These are phyloP conservation scores for Trichocomaceae sp. DNA, from an alignment of 2,329 filamentous ascomycete genomes.

Conservation along the genomic window DNA sequence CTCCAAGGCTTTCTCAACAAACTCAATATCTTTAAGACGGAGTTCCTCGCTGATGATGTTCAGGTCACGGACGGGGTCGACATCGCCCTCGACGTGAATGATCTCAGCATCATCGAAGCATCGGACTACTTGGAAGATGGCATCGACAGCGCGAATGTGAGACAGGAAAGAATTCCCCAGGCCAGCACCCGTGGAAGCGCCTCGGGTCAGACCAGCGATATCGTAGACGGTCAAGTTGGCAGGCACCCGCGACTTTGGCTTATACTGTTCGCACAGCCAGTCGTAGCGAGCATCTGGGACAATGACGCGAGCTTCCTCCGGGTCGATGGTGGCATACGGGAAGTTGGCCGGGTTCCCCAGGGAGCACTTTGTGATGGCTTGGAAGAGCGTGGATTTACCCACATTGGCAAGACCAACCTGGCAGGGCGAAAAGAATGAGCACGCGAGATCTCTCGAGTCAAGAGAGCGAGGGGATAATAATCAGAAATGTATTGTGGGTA, in stretches of 20 bases:
- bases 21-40: conserved; percentile 97
- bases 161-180: conserved; percentile 97
- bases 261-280: conserved; percentile 93
- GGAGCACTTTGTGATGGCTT: conserved; percentile 96
- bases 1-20: conserved; percentile 91
- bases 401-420: conserved; percentile 98
- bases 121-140: conserved; percentile 93
- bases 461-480: neutral
- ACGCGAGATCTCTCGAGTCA: conserved; percentile 12
- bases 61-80: conserved; percentile 87
- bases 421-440: conserved; percentile 6
- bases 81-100: conserved; percentile 98
- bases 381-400: conserved; percentile 98
- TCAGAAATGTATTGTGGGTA: conserved; percentile 8
- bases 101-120: conserved; percentile 99
- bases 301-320: conserved; percentile 94
- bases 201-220: conserved; percentile 92
- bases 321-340: conserved; percentile 97
- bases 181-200: conserved; percentile 93
- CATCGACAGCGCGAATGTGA: conserved; percentile 95
- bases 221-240: conserved; percentile 98
- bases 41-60: conserved; percentile 96
- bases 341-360: conserved; percentile 99
- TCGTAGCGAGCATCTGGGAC: conserved; percentile 95
- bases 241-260: conserved; percentile 94